Evolutionary conservation across 2,329 filamentous ascomycete genomes (phyloP).

Genomic region (Venturia oleaginea): DNA sequence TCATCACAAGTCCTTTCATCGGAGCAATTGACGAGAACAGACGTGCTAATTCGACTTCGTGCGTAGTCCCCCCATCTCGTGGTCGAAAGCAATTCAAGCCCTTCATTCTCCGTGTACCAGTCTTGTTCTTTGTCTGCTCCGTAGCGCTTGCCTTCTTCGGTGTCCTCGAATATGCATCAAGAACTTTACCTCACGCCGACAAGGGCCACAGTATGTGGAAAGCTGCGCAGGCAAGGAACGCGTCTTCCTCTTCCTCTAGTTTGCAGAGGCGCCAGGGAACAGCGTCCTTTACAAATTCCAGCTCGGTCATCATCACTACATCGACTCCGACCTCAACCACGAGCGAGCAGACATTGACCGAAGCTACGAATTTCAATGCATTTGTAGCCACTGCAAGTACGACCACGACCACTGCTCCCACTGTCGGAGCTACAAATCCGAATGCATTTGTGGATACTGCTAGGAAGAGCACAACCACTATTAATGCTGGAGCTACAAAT

Average conservation of each 20-base stretch:
- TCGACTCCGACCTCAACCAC: background rate
- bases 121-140: conserved; percentile 2
- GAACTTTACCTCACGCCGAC: background rate
- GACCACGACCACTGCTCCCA: background rate
- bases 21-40: background rate
- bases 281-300: background rate
- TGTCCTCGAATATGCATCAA: conserved; percentile 5
- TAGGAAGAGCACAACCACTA: background rate
- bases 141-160: conserved; percentile 4
- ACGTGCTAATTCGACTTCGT: background rate
- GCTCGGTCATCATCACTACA: background rate
- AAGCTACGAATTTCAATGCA: background rate
- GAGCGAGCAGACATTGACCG: background rate
- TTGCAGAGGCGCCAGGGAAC: background rate
- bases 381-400: background rate
- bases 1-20: no score
- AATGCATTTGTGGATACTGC: background rate
- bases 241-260: background rate
- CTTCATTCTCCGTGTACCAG: conserved; percentile 10
- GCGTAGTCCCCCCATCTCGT: background rate
- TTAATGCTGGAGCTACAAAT: background rate
- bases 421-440: background rate
- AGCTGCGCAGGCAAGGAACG: background rate
- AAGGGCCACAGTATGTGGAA: background rate
- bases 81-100: conserved; percentile 3